These are phyloP conservation scores for Ceratobasidium sp. DNA, from an alignment of 1,284 basidiomycete genomes.

Conservation along the genomic window DNA sequence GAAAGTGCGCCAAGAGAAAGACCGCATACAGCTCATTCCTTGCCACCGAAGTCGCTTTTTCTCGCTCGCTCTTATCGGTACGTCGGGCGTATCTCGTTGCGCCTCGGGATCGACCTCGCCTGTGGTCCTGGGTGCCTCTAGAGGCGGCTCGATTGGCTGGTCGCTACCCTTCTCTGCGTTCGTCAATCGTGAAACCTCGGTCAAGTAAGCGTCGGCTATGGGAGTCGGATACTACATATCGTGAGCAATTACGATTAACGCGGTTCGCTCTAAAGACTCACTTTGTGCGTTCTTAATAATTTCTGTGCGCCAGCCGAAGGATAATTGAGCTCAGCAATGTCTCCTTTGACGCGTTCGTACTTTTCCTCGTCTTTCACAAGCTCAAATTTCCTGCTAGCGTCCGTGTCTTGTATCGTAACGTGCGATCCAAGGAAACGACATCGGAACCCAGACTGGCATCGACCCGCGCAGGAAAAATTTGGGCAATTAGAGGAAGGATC, in stretches of 20 bases:
- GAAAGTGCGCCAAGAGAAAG: not conserved
- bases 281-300: slow-evolving; percentile 72
- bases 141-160: slow-evolving; percentile 12
- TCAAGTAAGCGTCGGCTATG: slow-evolving; percentile 73
- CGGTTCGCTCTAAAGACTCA: slow-evolving; percentile 53
- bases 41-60: slow-evolving; percentile 90
- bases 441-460: slow-evolving; percentile 88
- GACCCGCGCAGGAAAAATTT: slow-evolving; percentile 75
- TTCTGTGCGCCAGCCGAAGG: slow-evolving; percentile 67
- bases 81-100: slow-evolving; percentile 68
- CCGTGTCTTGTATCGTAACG: slow-evolving; percentile 50
- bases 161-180: slow-evolving; percentile 52
- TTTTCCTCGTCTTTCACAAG: slow-evolving; percentile 68
- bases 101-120: slow-evolving; percentile 45
- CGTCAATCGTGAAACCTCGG: slow-evolving; percentile 63
- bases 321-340: slow-evolving; percentile 80
- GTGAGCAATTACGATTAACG: not conserved
- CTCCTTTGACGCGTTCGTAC: slow-evolving; percentile 61
- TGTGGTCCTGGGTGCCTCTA: slow-evolving; percentile 19
- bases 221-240: slow-evolving; percentile 69
- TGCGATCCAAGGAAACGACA: slow-evolving; percentile 92
- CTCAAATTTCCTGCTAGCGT: slow-evolving; percentile 59
- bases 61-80: slow-evolving; percentile 77
- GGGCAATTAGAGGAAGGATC: slow-evolving; percentile 72
- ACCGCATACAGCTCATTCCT: slow-evolving; percentile 80